Base-by-base conservation (phyloP, 345 rosid species). In the Eucalyptus dawsonii region DNA sequence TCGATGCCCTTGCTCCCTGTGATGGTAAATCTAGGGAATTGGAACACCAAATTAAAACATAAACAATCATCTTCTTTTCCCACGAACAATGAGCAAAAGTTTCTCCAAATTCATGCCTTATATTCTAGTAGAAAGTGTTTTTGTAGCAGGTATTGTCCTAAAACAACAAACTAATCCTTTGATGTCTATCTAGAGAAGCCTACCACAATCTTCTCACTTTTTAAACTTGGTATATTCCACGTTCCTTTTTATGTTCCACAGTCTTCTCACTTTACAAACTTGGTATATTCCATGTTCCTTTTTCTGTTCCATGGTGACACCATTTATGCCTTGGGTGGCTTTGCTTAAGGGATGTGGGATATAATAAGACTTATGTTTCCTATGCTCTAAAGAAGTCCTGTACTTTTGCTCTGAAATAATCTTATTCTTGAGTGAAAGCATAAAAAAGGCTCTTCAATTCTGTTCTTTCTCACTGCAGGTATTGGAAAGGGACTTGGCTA, bases 401-500 rank as follows among this genome's bases (percentile, higher is more conserved):
- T 22, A 6, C 27, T 76, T 40, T 10, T 76, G 29, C 27, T 76
- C 47, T 21, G 85, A 76, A 40, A 76, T 42, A 40, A 40, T 11
- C 15, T 76, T 76, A 40, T 76, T 40, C 29, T 76, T 76, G 47
- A 76, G 42, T 76, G 29, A 40, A 76, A 40, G 83, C 83, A 37
- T 76, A 6, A 40, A 40, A 31, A 47, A 50, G 83, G 53, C 56
- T 72, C 67, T 90, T 87, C 91, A 88, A 85, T 58, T 58, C 50
- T 76, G 45, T 89, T 88, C 89, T 88, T 83, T 88, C 88, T 89
- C 91, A 90, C 87, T 92, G 93, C 98, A 98, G 99, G 95, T 96
- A 81, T 91, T 98, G 95, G 98, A 95, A 91, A 96, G 94, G 93
- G 99, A 98, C 94, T 95, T 98, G 94, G 97, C 99, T 93, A 95